Evolutionary conservation across 1,139 yeast species (phyloP), one percentile per base, ranked within the genome.

Genomic region (Schwanniomyces etchellsii): DNA sequence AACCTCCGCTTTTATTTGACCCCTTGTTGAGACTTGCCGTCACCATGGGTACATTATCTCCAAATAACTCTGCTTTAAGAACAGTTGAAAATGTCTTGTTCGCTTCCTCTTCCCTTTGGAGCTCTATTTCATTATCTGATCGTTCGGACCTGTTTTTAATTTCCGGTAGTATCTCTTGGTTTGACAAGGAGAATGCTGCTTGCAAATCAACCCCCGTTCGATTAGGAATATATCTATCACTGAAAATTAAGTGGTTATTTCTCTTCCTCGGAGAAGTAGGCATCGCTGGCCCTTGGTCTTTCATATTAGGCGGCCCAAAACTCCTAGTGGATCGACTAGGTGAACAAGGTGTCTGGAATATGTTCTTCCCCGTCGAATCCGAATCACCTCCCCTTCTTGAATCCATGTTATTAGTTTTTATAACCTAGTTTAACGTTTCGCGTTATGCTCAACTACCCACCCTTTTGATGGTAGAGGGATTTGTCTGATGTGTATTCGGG

Each of bases 21-120:
- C 26, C 36, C 2, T 56, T 36, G n/a, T n/a, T n/a, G 27, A 59
- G 45, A 33, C 55, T 55, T 2, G 66, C 64, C 1, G 73, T 56
- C 3, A 76, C 73, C 55, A 67, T 63, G 2, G 88, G 86, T 2
- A 82, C 77, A 36, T 82, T 75, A 47, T 82, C 93, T 5, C 97
- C 97, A 64, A 91, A 91, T 26, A 91, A 61, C 52, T 91, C 99
- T 18, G 94, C 86, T 45, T 85, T 83, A 25, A 91, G 59, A 4
- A 93, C 82, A 0, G 93, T 77, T 29, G 89, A 80, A 53, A 89
- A 93, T 0, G 95, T 85, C 41, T 82, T 63, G 49, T 85, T 85
- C 3, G 96, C 96, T 45, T 84, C 95, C 41, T 80, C 82, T 46
- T 79, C 85, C 46, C 77, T 70, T 37, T 81, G 69, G 16, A 68